These are phyloP conservation scores for Cynanchum wilfordii DNA, from an alignment of 257 asterid genomes.

Conservation along the genomic window DNA sequence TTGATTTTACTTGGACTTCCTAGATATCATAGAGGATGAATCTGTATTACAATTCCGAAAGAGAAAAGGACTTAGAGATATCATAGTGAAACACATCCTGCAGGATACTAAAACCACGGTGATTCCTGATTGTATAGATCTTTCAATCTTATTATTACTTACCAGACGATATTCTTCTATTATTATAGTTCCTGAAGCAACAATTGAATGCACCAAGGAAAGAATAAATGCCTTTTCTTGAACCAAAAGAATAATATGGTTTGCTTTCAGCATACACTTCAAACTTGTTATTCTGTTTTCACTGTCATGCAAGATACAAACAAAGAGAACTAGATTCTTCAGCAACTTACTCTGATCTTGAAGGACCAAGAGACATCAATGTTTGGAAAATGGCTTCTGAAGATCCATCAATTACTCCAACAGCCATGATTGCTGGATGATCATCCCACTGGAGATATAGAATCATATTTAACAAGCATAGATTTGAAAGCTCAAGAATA, in stretches of 20 bases:
- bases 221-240: background rate
- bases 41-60: background rate
- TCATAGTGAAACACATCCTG: background rate
- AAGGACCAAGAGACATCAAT: slow-evolving; percentile 75
- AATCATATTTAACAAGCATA: slow-evolving; percentile 15
- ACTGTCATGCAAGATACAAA: background rate
- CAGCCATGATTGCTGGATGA: slow-evolving; percentile 96
- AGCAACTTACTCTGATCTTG: slow-evolving; percentile 82
- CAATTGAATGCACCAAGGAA: background rate
- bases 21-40: background rate
- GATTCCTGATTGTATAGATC: background rate
- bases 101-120: background rate
- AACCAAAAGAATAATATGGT: background rate
- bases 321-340: background rate
- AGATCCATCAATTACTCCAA: slow-evolving; percentile 69
- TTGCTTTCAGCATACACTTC: background rate
- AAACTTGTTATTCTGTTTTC: background rate
- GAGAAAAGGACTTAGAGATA: background rate
- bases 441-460: slow-evolving; percentile 60
- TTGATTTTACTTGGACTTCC: background rate
- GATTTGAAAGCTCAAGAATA: slow-evolving; percentile 10
- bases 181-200: background rate
- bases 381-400: slow-evolving; percentile 79
- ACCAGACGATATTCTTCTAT: background rate
- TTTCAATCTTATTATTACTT: background rate